Evolutionary conservation across 2,329 filamentous ascomycete species (phyloP), one percentile per base, ranked within the genome.

Genomic region (Zymoseptoria passerinii): DNA sequence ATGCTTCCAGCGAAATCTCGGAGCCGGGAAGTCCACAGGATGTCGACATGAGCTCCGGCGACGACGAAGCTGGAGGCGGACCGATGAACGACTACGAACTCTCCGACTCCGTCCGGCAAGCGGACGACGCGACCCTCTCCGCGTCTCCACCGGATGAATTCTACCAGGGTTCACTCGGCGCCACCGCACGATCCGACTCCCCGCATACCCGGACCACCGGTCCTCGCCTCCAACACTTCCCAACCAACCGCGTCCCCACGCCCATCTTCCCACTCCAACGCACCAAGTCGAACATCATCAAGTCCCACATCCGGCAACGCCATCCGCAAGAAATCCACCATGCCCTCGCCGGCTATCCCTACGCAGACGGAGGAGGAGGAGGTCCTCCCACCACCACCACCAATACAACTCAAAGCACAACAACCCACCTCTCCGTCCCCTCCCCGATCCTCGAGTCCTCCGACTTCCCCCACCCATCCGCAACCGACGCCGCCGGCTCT

Each of bases 391-490:
- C 20, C 58, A 61, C 29, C 68, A 68, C 20, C 69, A 71, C 55
- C 69, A 68, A 13, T 67, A 69, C 54, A 67, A 69, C 28, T 19
- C 23, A 13, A 28, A 52, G 6, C 66, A 61, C 55, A 52, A 59
- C 23, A 64, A 59, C 60, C 67, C 68, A 6, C 68, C 70, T 48
- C 66, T 66, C 28, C 63, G 70, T 10, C 68, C 70, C 53, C 67
- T 72, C 1, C 70, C 70, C 5, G 70, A 70, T 4, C 69, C 70
- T 3, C 2, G 35, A 44, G 70, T 72, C 27, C 69, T 70, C 54
- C 70, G 72, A 55, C 68, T 73, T 56, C 71, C 73, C 53, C 18
- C 70, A 67, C 40, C 67, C 68, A 4, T 68, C 65, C 27, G 70
- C 69, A 10, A 68, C 70, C 18, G 69, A 70, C 54, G 66, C 66